phyloP scores from a whole-genome alignment of 2,329 filamentous ascomycete genomes.

The Epichloe uncinata region DNA sequence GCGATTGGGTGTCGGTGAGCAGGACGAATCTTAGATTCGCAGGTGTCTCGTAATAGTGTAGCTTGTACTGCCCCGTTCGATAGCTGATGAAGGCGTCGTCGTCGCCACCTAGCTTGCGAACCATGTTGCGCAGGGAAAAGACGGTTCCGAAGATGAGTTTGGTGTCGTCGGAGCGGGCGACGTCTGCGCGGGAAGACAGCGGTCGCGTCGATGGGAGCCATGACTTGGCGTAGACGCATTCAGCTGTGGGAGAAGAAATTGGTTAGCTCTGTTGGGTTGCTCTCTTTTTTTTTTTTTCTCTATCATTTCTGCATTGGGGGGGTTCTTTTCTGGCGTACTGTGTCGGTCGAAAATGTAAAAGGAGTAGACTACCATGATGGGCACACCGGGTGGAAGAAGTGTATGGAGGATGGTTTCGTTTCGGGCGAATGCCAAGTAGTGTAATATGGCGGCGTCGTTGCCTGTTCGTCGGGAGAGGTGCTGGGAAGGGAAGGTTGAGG shows the following conservation, averaged over 20 bases:
- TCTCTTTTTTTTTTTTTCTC: background rate
- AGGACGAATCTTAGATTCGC: slow-evolving; percentile 94
- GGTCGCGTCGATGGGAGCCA: slow-evolving; percentile 48
- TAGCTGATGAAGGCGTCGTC: slow-evolving; percentile 94
- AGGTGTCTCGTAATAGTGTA: slow-evolving; percentile 98
- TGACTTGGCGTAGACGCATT: slow-evolving; percentile 89
- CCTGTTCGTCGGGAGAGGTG: no score
- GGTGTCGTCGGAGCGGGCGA: slow-evolving; percentile 59
- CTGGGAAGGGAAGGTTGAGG: no score
- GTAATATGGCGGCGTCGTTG: no score
- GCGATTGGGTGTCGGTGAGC: slow-evolving; percentile 78
- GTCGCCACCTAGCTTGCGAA: slow-evolving; percentile 81
- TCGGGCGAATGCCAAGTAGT: no score
- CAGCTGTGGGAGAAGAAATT: slow-evolving; percentile 42
- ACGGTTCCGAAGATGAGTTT: slow-evolving; percentile 96
- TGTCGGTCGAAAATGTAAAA: slow-evolving; percentile 99
- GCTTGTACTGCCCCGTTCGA: slow-evolving; percentile 88
- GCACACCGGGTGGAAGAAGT: background rate
- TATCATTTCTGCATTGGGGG: no score
- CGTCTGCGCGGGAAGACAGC: slow-evolving; percentile 30
- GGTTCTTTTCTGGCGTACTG: slow-evolving; percentile 44
- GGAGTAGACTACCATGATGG: slow-evolving; percentile 80
- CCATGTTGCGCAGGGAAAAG: slow-evolving; percentile 94
- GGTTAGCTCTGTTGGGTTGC: background rate
- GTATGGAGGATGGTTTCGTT: no score